Evolutionary conservation across 805 yeast species (phyloP).

Genomic region (Myxozyma nipponensis): DNA sequence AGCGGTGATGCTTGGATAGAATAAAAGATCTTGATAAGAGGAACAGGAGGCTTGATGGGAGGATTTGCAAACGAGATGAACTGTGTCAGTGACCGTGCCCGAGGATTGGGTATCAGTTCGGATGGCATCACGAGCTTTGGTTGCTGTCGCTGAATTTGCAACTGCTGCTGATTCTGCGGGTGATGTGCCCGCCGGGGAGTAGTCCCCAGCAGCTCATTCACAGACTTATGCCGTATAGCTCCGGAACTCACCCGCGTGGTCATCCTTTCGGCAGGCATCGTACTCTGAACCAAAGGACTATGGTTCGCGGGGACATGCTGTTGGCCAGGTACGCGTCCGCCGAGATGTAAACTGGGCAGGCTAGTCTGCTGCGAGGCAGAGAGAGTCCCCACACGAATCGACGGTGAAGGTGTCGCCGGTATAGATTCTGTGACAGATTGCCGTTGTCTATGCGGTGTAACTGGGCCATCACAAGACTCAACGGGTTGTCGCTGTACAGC

Average conservation of each 20-base stretch:
- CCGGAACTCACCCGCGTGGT: conserved; percentile 31
- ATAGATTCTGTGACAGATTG: too few relatives aligned
- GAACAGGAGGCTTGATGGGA: conserved; percentile 30
- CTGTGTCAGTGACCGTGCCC: conserved; percentile 8
- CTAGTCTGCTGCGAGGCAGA: too few relatives aligned
- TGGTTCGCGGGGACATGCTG: not conserved
- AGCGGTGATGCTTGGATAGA: conserved; percentile 84
- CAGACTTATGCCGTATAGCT: conserved; percentile 28
- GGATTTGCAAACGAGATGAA: conserved; percentile 36
- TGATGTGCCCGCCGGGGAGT: conserved; percentile 9
- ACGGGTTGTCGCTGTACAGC: conserved; percentile 1
- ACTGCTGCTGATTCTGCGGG: not conserved
- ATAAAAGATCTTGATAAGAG: conserved; percentile 82
- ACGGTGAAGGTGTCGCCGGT: too few relatives aligned
- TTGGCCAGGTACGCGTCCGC: not conserved
- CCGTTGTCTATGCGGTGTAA: not conserved
- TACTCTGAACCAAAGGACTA: not conserved
- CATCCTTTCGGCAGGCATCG: conserved; percentile 38
- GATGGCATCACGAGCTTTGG: not conserved
- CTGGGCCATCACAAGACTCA: too few relatives aligned
- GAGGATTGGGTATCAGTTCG: not conserved
- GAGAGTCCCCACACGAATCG: too few relatives aligned
- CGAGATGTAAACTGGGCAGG: too few relatives aligned
- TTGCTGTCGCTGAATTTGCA: not conserved
- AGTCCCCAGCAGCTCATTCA: conserved; percentile 28